A percentile compares a stretch with the other conserved stretches of the same genome.
phyloP scores from a whole-genome alignment of 1,284 basidiomycete species.

The Cryptococcus depauperatus region DNA sequence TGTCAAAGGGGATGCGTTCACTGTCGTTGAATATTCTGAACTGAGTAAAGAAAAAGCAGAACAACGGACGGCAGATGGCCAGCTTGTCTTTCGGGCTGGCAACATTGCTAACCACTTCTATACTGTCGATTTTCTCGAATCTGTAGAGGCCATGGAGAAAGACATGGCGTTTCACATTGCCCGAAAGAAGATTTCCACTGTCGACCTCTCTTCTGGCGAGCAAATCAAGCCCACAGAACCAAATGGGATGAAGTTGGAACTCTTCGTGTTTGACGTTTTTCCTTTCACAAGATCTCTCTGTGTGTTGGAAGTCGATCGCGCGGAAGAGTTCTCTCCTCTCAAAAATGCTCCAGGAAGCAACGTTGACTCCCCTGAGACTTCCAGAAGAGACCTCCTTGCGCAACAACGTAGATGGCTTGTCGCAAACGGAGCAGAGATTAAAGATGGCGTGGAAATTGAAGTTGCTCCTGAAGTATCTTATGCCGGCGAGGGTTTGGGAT shows the following conservation, averaged over 20 bases:
- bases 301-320: constrained; percentile 79
- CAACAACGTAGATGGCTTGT: constrained; percentile 83
- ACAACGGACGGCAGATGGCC: constrained; percentile 59
- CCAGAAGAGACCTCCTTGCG: constrained; percentile 77
- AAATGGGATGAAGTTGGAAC: constrained; percentile 99
- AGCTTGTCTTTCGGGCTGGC: constrained; percentile 82
- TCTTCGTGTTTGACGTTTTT: constrained; percentile 99
- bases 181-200: constrained; percentile 88
- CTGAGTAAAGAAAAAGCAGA: constrained; percentile 81
- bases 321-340: constrained; percentile 89
- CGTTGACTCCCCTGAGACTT: constrained; percentile 89
- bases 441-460: constrained; percentile 63
- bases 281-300: constrained; percentile 77
- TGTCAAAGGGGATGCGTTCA: constrained; percentile 67
- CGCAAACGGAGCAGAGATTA: constrained; percentile 64
- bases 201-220: constrained; percentile 60
- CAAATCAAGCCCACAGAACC: constrained; percentile 70
- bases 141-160: constrained; percentile 73
- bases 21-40: constrained; percentile 97
- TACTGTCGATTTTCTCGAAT: constrained; percentile 74
- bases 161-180: constrained; percentile 96
- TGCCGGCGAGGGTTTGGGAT: constrained; percentile 81
- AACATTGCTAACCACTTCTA: constrained; percentile 99
- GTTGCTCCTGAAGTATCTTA: constrained; percentile 83
- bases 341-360: constrained; percentile 95